A percentile compares a stretch with the other conserved stretches of the same genome.
phyloP scores from a whole-genome alignment of 768 basidiomycete genomes.

The Amanita rimosa region DNA sequence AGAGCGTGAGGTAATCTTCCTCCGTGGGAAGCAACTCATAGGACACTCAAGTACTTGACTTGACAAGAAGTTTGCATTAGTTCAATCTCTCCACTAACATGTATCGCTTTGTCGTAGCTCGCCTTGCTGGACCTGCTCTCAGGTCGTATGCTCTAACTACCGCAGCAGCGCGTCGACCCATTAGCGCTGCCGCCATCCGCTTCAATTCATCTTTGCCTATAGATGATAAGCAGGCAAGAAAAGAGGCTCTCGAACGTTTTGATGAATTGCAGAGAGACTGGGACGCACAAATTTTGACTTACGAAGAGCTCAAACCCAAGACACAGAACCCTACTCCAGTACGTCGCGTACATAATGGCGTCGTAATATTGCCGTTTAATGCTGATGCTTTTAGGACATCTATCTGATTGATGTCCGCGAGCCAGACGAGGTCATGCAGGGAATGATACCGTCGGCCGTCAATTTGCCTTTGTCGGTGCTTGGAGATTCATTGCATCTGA shows the following conservation, averaged over 20 bases:
- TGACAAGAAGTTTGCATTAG: too few species aligned
- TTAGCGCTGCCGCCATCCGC: constrained; percentile 11
- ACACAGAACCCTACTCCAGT: constrained; percentile 69
- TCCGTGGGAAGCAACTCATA: background rate
- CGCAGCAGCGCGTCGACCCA: background rate
- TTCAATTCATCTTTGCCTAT: constrained; percentile 24
- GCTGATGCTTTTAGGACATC: constrained; percentile 38
- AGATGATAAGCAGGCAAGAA: constrained; percentile 13
- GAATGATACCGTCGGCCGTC: constrained; percentile 87
- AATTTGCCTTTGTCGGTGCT: constrained; percentile 82
- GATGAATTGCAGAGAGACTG: constrained; percentile 57
- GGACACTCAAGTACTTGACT: background rate
- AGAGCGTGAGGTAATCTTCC: background rate
- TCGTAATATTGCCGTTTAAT: constrained; percentile 6
- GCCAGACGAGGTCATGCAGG: constrained; percentile 82
- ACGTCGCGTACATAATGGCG: constrained; percentile 9
- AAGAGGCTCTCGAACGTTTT: constrained; percentile 21
- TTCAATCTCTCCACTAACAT: constrained; percentile 9
- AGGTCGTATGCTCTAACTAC: background rate
- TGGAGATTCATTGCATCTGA: constrained; percentile 49
- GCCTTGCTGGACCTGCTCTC: constrained; percentile 12
- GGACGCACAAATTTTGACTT: constrained; percentile 61
- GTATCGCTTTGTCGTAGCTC: constrained; percentile 18
- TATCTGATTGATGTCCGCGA: constrained; percentile 90
- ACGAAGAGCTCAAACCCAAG: constrained; percentile 72